Conservation (phyloP, 495 filamentous ascomycete genomes). For the Xanthoparmelia taractica region DNA sequence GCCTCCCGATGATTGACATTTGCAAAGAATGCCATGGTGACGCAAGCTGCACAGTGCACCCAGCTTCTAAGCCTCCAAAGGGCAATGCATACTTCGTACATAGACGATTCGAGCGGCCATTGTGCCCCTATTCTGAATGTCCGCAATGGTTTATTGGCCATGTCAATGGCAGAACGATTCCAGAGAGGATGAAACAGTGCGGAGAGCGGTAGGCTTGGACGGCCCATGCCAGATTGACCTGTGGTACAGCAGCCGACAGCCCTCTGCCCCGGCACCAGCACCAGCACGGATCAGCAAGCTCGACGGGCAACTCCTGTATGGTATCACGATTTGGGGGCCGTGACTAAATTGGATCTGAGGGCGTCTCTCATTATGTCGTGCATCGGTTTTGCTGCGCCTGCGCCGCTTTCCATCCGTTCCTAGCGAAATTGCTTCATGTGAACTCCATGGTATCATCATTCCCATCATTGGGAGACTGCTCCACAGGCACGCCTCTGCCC, state of each 20-base stretch:
- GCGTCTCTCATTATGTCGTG: not conserved
- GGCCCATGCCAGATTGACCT: not conserved
- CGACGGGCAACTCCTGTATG: not conserved
- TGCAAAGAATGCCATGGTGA: too few species aligned
- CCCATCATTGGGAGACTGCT: conserved; percentile 47
- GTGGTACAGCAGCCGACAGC: not conserved
- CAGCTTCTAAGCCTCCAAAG: not conserved
- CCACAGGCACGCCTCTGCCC: conserved; percentile 69
- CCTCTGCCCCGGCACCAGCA: not conserved
- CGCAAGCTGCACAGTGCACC: too few species aligned
- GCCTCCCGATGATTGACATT: too few species aligned
- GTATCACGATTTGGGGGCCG: not conserved
- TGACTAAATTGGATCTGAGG: not conserved
- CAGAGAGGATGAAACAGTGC: not conserved
- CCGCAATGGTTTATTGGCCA: not conserved
- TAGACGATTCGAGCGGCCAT: not conserved
- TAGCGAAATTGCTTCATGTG: not conserved
- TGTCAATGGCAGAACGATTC: not conserved
- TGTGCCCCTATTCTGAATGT: not conserved
- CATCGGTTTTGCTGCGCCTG: not conserved
- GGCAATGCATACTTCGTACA: not conserved
- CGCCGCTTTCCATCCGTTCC: not conserved
- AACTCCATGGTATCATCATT: conserved; percentile 84
- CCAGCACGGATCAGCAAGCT: not conserved
- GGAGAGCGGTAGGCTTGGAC: not conserved